Evolutionary conservation across 2,329 filamentous ascomycete species (phyloP), one percentile per base, ranked within the genome.

Genomic region (Cercospora sojina): DNA sequence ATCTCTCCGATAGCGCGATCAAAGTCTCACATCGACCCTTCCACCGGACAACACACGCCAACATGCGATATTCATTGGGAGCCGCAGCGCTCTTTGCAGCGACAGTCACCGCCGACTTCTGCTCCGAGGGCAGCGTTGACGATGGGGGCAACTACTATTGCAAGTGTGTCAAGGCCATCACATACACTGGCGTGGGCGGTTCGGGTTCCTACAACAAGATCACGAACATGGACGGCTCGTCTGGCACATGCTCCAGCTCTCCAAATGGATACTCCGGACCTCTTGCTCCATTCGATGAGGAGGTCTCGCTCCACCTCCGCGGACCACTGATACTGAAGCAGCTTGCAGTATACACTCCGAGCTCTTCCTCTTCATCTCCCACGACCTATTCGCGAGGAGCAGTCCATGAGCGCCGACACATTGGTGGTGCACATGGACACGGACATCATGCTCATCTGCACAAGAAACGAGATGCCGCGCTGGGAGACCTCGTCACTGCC

Each of bases 271-370:
- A 88, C 74, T 81, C 79, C 10, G 90, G 90, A 13, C 81, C 84
- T 47, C 80, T 91, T 60, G 85, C 88, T 29, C 90, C 91, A 6
- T 82, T 92, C 35, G 84, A 90, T 68, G 87, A 90, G 75, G 90
- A 90, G 80, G 82, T 93, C 31, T 91, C 90, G 1, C 78, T 91
- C 68, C 88, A 92, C 76, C 83, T 93, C 74, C 88, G 90, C 71
- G 91, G 91, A 3, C 90, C 91, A 1, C 77, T 91, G 71, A 79
- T 85, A 43, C 76, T 93, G 32, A 87, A 87, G 74, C 84, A 91
- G 71, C 83, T 92, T 63, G 91, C 90, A 10, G 87, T 88, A 63
- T 93, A 92, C 78, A 84, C 82, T 55, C 83, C 64, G 59, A 47
- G 59, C n/a, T 80, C 80, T 23, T 67, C 78, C 71, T 62, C 69